Conservation (phyloP, 371 early-diverging fungal species). For the Mortierella sp. region DNA sequence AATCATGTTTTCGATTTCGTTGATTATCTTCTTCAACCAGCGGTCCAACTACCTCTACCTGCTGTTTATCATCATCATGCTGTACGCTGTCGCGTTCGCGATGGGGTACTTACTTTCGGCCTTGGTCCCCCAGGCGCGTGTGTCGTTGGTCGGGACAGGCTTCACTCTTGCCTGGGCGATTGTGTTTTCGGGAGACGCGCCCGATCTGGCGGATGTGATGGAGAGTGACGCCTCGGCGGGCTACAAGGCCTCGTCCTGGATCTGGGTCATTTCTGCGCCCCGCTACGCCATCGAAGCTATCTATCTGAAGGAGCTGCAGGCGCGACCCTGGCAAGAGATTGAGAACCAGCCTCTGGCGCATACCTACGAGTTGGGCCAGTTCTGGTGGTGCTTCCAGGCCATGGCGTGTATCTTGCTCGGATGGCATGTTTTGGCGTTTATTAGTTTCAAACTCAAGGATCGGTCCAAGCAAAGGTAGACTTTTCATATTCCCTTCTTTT, state of each 20-base stretch:
- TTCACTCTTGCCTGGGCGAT: constrained; percentile 65
- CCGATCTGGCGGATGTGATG: constrained; percentile 58
- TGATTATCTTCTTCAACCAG: constrained; percentile 64
- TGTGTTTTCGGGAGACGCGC: constrained; percentile 64
- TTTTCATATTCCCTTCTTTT: background rate
- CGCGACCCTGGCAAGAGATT: constrained; percentile 59
- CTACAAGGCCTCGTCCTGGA: constrained; percentile 48
- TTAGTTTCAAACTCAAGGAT: constrained; percentile 62
- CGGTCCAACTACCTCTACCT: constrained; percentile 55
- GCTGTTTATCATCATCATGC: constrained; percentile 49
- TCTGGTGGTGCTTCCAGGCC: constrained; percentile 49
- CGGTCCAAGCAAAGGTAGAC: constrained; percentile 59
- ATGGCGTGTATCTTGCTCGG: constrained; percentile 57
- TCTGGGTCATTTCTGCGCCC: constrained; percentile 62
- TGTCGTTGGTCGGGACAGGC: constrained; percentile 61
- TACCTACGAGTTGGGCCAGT: constrained; percentile 39
- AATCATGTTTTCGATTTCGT: constrained; percentile 62
- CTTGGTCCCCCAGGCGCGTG: constrained; percentile 52
- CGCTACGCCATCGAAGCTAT: constrained; percentile 68
- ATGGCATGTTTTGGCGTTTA: constrained; percentile 62
- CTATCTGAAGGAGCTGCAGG: constrained; percentile 62
- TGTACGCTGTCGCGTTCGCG: constrained; percentile 52
- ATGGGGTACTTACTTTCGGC: constrained; percentile 64
- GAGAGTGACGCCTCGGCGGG: constrained; percentile 36
- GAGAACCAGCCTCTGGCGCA: constrained; percentile 21